These are phyloP conservation scores for Venturia effusa DNA, from an alignment of 2,329 filamentous ascomycete species.

Conservation along the genomic window DNA sequence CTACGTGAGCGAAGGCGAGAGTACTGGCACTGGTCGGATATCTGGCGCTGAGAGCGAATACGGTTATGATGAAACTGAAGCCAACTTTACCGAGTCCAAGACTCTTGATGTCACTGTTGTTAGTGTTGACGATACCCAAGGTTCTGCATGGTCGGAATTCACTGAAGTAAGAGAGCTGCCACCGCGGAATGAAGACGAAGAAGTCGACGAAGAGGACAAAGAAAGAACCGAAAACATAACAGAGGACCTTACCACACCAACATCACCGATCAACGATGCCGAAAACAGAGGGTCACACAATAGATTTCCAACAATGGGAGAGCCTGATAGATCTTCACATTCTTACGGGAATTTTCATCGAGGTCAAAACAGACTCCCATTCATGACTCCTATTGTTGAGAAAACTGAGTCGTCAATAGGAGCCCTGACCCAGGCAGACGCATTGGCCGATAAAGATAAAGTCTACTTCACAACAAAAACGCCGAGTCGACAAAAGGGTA, in stretches of 20 bases:
- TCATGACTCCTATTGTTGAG: slow-evolving; percentile 98
- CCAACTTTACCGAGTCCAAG: slow-evolving; percentile 38
- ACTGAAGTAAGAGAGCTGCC: slow-evolving; percentile 62
- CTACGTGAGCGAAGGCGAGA: slow-evolving; percentile 83
- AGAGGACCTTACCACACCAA: slow-evolving; percentile 37
- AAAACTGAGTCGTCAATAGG: slow-evolving; percentile 82
- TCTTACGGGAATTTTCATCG: slow-evolving; percentile 72
- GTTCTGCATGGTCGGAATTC: slow-evolving; percentile 85
- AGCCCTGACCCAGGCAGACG: slow-evolving; percentile 38
- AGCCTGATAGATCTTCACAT: slow-evolving; percentile 23
- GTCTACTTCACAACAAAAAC: slow-evolving; percentile 61
- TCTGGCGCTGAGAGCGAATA: slow-evolving; percentile 54
- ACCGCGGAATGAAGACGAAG: slow-evolving; percentile 25
- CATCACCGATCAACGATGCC: slow-evolving; percentile 30
- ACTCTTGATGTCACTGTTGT: slow-evolving; percentile 16
- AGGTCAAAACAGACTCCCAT: slow-evolving; percentile 78
- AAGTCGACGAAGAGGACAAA: slow-evolving; percentile 24
- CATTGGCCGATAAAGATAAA: slow-evolving; percentile 32
- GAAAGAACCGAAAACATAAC: slow-evolving; percentile 12
- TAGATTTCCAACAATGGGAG: slow-evolving; percentile 17
- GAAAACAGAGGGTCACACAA: slow-evolving; percentile 20
- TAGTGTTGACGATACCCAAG: slow-evolving; percentile 27
- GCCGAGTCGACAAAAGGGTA: slow-evolving; percentile 48
- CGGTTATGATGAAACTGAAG: slow-evolving; percentile 44
- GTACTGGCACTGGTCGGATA: slow-evolving; percentile 65